A percentile compares a stretch with the other conserved stretches of the same genome.
These are phyloP conservation scores for Talaromyces sp. DNA, from an alignment of 2,329 filamentous ascomycete species.

Conservation along the genomic window DNA sequence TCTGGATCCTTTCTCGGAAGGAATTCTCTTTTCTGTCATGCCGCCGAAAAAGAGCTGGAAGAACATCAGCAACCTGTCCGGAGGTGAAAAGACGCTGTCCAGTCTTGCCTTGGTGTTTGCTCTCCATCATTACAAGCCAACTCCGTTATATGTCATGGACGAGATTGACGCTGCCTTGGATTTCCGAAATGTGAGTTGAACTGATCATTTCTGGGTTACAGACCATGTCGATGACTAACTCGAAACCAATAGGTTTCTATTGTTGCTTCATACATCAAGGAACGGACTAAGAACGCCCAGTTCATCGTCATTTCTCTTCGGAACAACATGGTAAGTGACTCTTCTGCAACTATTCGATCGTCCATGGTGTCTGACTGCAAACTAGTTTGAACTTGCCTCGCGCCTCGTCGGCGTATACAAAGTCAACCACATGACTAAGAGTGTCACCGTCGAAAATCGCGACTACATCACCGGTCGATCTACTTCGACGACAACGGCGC, in stretches of 20 bases:
- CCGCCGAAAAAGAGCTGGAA: slow-evolving; percentile 99
- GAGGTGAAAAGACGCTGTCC: slow-evolving; percentile 95
- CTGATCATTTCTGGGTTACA: too few relatives aligned
- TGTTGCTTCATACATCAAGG: slow-evolving; percentile 98
- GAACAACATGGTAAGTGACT: slow-evolving; percentile 77
- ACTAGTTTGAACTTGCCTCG: slow-evolving; percentile 83
- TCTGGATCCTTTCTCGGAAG: slow-evolving; percentile 93
- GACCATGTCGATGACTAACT: slow-evolving; percentile 17
- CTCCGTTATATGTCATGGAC: slow-evolving; percentile 98
- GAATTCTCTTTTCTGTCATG: slow-evolving; percentile 97
- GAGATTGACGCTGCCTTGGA: slow-evolving; percentile 98
- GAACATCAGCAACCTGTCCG: slow-evolving; percentile 93
- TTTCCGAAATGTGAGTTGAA: slow-evolving; percentile 83
- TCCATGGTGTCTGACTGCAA: not conserved
- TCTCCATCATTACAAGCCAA: slow-evolving; percentile 95
- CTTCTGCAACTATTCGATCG: not conserved
- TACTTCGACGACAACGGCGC: not conserved
- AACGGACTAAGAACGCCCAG: slow-evolving; percentile 97
- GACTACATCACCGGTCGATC: slow-evolving; percentile 62
- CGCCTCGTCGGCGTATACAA: slow-evolving; percentile 97
- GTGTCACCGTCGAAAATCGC: slow-evolving; percentile 80
- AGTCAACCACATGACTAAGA: slow-evolving; percentile 98
- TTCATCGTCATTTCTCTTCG: slow-evolving; percentile 97
- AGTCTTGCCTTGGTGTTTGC: slow-evolving; percentile 96
- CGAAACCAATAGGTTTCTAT: slow-evolving; percentile 71